Percentiles rank a stretch among this genome's conserved stretches.
Evolutionary conservation across 192 early-diverging fungal species (phyloP).

Genomic region (Backusella tuberculispora): DNA sequence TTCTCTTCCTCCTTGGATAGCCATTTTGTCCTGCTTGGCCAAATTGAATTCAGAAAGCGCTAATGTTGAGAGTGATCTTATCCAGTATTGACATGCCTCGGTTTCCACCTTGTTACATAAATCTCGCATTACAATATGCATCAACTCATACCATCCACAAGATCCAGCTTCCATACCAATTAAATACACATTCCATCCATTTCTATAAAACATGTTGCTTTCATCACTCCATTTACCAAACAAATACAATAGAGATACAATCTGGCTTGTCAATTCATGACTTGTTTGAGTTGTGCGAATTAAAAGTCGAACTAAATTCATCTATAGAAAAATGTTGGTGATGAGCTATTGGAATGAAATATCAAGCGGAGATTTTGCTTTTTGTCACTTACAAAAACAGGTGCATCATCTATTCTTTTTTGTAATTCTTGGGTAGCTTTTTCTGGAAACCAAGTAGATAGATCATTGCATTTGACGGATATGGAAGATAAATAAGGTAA

Average conservation of each 20-base stretch:
- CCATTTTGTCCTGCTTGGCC: background rate
- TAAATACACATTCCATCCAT: slow-evolving; percentile 24
- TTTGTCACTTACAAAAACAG: slow-evolving; percentile 19
- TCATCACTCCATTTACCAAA: slow-evolving; percentile 31
- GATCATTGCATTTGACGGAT: slow-evolving; percentile 11
- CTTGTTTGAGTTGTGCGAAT: slow-evolving; percentile 14
- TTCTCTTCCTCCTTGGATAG: background rate
- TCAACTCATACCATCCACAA: slow-evolving; percentile 30
- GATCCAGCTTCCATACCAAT: slow-evolving; percentile 29
- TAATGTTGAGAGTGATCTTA: slow-evolving; percentile 18
- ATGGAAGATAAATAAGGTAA: slow-evolving; percentile 28
- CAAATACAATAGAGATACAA: background rate
- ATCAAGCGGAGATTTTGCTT: too few relatives aligned
- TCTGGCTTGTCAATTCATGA: background rate
- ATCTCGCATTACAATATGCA: slow-evolving; percentile 25
- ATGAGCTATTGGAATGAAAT: background rate
- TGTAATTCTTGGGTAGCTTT: background rate
- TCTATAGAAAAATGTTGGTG: background rate
- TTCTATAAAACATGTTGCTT: slow-evolving; percentile 3
- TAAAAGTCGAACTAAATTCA: slow-evolving; percentile 25
- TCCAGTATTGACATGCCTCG: slow-evolving; percentile 27
- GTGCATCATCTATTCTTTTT: background rate
- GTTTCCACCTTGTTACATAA: slow-evolving; percentile 26
- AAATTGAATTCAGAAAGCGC: slow-evolving; percentile 25
- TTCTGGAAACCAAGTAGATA: slow-evolving; percentile 21